These are phyloP conservation scores for Bocquillonia castaneifolia DNA, from an alignment of 441 rosid genomes.

Conservation along the genomic window DNA sequence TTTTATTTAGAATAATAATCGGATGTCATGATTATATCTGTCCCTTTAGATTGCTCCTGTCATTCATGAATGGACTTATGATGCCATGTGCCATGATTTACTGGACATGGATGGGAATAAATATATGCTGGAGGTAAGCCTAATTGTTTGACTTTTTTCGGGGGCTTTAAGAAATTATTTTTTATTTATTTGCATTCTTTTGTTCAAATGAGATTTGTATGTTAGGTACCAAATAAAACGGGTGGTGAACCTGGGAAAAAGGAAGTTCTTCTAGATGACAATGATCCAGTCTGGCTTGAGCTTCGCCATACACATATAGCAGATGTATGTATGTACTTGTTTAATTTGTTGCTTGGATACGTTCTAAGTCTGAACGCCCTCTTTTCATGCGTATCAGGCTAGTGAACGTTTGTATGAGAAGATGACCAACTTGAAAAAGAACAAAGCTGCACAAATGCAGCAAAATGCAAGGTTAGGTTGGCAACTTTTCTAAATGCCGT, in stretches of 20 bases:
- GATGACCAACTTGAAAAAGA: slow-evolving; percentile 83
- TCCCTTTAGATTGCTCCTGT: slow-evolving; percentile 86
- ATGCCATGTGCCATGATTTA: slow-evolving; percentile 96
- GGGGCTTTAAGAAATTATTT: not conserved
- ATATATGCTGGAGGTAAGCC: slow-evolving; percentile 67
- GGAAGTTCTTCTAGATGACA: slow-evolving; percentile 84
- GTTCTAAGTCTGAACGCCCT: slow-evolving; percentile 18
- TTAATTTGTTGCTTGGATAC: slow-evolving; percentile 10
- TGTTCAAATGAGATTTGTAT: slow-evolving; percentile 22
- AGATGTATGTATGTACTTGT: slow-evolving; percentile 53
- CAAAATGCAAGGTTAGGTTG: slow-evolving; percentile 66
- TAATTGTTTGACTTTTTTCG: slow-evolving; percentile 3
- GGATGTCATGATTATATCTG: slow-evolving; percentile 21
- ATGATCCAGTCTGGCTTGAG: slow-evolving; percentile 94
- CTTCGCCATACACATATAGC: slow-evolving; percentile 98
- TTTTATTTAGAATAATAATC: slow-evolving; percentile 7
- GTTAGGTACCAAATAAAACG: slow-evolving; percentile 71
- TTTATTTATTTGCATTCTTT: not conserved
- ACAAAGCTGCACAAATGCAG: slow-evolving; percentile 97
- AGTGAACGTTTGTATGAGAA: slow-evolving; percentile 89
- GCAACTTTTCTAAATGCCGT: slow-evolving; percentile 9
- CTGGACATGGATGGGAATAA: slow-evolving; percentile 91
- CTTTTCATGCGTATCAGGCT: slow-evolving; percentile 54
- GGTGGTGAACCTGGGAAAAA: slow-evolving; percentile 71
- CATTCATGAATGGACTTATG: slow-evolving; percentile 98